Percentiles rank a stretch among this genome's conserved stretches.
phyloP scores from a whole-genome alignment of 2,329 filamentous ascomycete genomes.

The Plenodomus tracheiphilus region DNA sequence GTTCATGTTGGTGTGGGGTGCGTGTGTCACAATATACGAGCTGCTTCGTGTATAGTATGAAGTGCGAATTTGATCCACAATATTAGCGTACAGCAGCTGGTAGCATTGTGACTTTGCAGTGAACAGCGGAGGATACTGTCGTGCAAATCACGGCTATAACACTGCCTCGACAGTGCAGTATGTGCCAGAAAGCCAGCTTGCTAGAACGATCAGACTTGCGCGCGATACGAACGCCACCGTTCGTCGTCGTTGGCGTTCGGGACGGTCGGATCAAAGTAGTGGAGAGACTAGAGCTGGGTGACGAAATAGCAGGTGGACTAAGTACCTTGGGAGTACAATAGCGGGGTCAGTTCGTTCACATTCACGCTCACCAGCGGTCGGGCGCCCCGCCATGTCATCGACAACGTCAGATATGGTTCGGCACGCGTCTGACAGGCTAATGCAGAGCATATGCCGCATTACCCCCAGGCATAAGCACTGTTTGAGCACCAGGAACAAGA shows the following conservation, averaged over 20 bases:
- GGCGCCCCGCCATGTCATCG: not conserved
- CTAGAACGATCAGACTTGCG: too few relatives aligned
- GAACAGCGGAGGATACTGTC: too few relatives aligned
- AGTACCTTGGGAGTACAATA: not conserved
- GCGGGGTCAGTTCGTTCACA: not conserved
- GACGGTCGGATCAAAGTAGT: not conserved
- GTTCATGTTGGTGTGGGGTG: too few relatives aligned
- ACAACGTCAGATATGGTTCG: not conserved
- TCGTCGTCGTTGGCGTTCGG: not conserved
- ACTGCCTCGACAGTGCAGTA: too few relatives aligned
- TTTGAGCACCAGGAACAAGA: not conserved
- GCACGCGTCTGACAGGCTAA: not conserved
- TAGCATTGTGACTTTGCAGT: too few relatives aligned
- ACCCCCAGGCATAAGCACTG: not conserved
- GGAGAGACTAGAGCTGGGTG: not conserved
- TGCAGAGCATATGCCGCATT: not conserved
- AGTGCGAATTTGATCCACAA: too few relatives aligned
- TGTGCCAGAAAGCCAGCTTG: too few relatives aligned
- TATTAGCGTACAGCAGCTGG: too few relatives aligned
- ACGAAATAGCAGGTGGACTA: not conserved
- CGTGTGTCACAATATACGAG: too few relatives aligned
- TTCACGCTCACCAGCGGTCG: not conserved
- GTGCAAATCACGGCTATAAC: too few relatives aligned
- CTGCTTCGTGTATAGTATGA: too few relatives aligned
- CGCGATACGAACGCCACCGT: too few relatives aligned